Evolutionary conservation across 2,329 filamentous ascomycete genomes (phyloP).

Genomic region (Thielaviopsis ethacetica): DNA sequence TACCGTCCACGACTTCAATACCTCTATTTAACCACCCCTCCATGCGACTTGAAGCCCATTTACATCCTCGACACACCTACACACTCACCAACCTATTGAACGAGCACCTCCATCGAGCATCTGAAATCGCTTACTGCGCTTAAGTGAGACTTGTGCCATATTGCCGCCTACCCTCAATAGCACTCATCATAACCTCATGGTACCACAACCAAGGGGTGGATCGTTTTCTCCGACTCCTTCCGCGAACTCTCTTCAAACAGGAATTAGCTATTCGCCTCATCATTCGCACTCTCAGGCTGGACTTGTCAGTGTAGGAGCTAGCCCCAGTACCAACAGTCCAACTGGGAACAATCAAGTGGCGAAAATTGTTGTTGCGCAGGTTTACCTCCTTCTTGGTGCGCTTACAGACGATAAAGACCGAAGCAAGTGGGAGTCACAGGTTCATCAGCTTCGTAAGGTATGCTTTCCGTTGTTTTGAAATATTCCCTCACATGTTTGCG

Average conservation of each 20-base stretch:
- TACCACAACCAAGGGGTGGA: constrained; percentile 44
- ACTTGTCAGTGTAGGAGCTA: constrained; percentile 42
- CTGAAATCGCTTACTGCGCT: background rate
- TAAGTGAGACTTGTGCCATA: constrained; percentile 11
- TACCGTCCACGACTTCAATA: background rate
- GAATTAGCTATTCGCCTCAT: constrained; percentile 38
- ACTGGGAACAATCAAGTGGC: constrained; percentile 53
- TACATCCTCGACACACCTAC: background rate
- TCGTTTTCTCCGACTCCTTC: constrained; percentile 45
- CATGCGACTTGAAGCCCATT: background rate
- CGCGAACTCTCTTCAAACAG: constrained; percentile 39
- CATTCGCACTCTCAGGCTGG: constrained; percentile 33
- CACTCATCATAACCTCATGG: constrained; percentile 32
- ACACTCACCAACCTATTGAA: background rate
- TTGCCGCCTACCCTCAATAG: constrained; percentile 15
- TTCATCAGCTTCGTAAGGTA: constrained; percentile 84
- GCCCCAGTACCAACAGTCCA: constrained; percentile 45
- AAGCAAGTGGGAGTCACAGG: constrained; percentile 82
- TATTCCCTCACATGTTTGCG: background rate
- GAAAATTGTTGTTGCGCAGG: constrained; percentile 89
- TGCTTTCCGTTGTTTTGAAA: constrained; percentile 16
- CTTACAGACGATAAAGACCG: constrained; percentile 87
- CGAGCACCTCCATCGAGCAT: background rate
- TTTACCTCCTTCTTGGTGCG: constrained; percentile 83
- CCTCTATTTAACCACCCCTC: background rate